Evolutionary conservation across 495 filamentous ascomycete species (phyloP).

Genomic region (Penicillium parvum): DNA sequence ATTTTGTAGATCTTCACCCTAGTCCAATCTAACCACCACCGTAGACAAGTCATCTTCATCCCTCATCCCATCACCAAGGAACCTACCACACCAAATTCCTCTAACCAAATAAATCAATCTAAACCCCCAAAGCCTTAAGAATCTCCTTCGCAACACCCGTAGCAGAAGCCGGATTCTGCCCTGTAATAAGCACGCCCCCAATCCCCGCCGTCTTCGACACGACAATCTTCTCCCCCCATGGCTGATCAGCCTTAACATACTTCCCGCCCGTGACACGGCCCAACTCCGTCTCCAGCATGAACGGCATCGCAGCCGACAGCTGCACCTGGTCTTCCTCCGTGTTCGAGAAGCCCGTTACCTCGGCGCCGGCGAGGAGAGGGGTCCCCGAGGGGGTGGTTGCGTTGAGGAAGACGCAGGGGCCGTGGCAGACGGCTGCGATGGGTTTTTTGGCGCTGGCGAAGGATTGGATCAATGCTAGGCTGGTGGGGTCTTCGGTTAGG

Average conservation of each 20-base stretch:
- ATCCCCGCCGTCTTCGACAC: slow-evolving; percentile 39
- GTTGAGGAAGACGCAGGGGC: slow-evolving; percentile 56
- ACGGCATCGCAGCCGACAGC: slow-evolving; percentile 53
- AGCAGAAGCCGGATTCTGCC: slow-evolving; percentile 70
- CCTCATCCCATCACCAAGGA: background rate
- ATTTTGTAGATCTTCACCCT: too few species aligned
- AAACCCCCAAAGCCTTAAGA: slow-evolving; percentile 34
- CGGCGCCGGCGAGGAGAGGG: slow-evolving; percentile 49
- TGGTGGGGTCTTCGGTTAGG: slow-evolving; percentile 46
- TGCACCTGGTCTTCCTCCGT: slow-evolving; percentile 56
- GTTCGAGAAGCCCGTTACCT: slow-evolving; percentile 66
- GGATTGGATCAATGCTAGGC: slow-evolving; percentile 53
- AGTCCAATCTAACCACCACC: too few species aligned
- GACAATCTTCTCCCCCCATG: slow-evolving; percentile 58
- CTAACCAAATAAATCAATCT: background rate
- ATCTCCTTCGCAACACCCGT: slow-evolving; percentile 52
- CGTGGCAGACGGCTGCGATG: slow-evolving; percentile 67
- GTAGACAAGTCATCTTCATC: background rate
- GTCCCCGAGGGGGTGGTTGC: slow-evolving; percentile 49
- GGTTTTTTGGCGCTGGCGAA: slow-evolving; percentile 59
- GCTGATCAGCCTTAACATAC: slow-evolving; percentile 55
- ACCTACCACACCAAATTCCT: background rate
- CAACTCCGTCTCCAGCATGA: slow-evolving; percentile 59
- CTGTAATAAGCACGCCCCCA: slow-evolving; percentile 59
- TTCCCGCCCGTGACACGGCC: slow-evolving; percentile 43